A percentile compares a stretch with the other conserved stretches of the same genome.
These are phyloP conservation scores for Aplosporella prunicola DNA, from an alignment of 2,329 filamentous ascomycete genomes.

Conservation along the genomic window DNA sequence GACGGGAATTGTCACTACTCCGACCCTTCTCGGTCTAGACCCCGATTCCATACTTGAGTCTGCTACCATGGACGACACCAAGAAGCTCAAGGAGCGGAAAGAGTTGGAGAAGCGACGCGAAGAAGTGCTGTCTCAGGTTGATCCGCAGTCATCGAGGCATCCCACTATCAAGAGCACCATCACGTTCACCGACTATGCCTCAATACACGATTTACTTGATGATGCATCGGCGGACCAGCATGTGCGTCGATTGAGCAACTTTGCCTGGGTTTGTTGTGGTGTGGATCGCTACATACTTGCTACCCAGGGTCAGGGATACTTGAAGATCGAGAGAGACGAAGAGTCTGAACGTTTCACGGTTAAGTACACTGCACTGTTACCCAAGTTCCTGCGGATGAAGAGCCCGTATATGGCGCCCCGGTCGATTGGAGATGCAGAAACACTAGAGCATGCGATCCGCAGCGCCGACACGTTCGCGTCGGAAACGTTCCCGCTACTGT, in stretches of 20 bases:
- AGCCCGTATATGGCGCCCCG: slow-evolving; percentile 58
- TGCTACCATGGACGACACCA: slow-evolving; percentile 55
- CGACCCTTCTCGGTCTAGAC: slow-evolving; percentile 87
- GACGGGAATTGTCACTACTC: slow-evolving; percentile 78
- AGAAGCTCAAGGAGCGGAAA: slow-evolving; percentile 42
- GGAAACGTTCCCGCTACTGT: slow-evolving; percentile 54
- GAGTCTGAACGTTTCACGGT: slow-evolving; percentile 39
- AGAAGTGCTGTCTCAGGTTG: slow-evolving; percentile 57
- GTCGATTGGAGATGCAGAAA: slow-evolving; percentile 53
- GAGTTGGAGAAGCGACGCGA: slow-evolving; percentile 32
- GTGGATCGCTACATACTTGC: slow-evolving; percentile 61
- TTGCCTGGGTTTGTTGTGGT: slow-evolving; percentile 77
- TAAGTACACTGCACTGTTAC: slow-evolving; percentile 34
- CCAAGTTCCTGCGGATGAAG: slow-evolving; percentile 11
- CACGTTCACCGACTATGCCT: slow-evolving; percentile 83
- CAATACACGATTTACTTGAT: slow-evolving; percentile 79
- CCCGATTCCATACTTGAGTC: slow-evolving; percentile 65
- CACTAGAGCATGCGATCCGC: slow-evolving; percentile 67
- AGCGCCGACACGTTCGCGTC: slow-evolving; percentile 74
- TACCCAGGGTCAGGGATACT: slow-evolving; percentile 50
- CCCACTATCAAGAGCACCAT: slow-evolving; percentile 40
- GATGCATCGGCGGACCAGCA: slow-evolving; percentile 71
- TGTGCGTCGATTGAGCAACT: slow-evolving; percentile 63
- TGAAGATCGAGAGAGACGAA: slow-evolving; percentile 39
- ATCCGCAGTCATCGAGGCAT: slow-evolving; percentile 46